phyloP scores from a whole-genome alignment of 345 rosid species.

The Linum lewisii region DNA sequence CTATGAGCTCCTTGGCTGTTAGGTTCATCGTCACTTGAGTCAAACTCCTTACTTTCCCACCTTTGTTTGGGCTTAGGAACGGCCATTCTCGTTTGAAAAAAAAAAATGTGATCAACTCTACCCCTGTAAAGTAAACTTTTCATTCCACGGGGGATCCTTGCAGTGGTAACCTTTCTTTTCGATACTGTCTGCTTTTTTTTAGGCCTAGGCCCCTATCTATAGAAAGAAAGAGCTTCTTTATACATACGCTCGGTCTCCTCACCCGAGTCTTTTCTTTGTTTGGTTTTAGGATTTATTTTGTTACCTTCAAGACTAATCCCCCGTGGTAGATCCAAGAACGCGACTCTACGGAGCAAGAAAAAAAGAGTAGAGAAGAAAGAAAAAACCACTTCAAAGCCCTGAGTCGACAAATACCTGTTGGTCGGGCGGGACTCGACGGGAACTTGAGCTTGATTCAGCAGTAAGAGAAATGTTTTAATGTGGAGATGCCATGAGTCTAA shows the following conservation, averaged over 20 bases:
- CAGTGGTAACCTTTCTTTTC: neutral
- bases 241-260: slow-evolving; percentile 1
- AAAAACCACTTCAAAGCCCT: too few relatives aligned
- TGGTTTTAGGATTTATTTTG: neutral
- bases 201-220: neutral
- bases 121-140: neutral
- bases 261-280: slow-evolving; percentile 1
- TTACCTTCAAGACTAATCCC: neutral
- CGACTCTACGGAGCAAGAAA: neutral
- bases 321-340: neutral
- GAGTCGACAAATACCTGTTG: too few relatives aligned
- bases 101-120: too few relatives aligned
- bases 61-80: too few relatives aligned
- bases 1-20: too few relatives aligned
- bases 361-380: slow-evolving; percentile 2
- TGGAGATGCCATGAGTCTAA: neutral
- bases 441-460: too few relatives aligned
- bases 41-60: too few relatives aligned
- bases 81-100: too few relatives aligned
- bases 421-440: too few relatives aligned
- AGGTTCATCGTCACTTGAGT: too few relatives aligned
- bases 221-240: neutral
- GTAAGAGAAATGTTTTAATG: too few relatives aligned
- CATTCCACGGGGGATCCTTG: neutral
- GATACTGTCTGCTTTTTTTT: neutral